Conservation (phyloP, 2,329 filamentous ascomycete genomes). For the Fusarium veterinarium region DNA sequence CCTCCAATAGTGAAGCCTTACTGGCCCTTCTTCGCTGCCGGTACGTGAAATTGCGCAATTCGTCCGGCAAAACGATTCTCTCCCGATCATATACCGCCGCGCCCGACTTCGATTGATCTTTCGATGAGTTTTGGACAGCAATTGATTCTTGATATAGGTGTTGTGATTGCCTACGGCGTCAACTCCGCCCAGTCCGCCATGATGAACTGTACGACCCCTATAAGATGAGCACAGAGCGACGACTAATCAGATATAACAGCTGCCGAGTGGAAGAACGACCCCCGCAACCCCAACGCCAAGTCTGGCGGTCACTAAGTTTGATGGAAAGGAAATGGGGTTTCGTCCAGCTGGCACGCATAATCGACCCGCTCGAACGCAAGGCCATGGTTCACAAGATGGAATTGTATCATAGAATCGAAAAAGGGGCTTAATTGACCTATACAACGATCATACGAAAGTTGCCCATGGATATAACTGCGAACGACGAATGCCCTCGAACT, state of each 20-base stretch:
- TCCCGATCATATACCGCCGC: conserved; percentile 12
- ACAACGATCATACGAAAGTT: conserved; percentile 33
- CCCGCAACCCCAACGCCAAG: conserved; percentile 79
- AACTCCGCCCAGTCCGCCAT: conserved; percentile 84
- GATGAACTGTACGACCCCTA: conserved; percentile 72
- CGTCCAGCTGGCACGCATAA: conserved; percentile 40
- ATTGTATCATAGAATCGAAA: conserved; percentile 58
- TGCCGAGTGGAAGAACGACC: conserved; percentile 97
- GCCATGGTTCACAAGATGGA: conserved; percentile 45
- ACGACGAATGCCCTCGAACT: neutral
- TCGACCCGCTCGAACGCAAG: conserved; percentile 44
- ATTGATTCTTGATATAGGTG: conserved; percentile 64
- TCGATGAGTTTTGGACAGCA: conserved; percentile 29
- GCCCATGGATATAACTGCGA: neutral
- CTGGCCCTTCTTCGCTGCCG: conserved; percentile 93
- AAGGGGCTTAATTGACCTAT: conserved; percentile 50
- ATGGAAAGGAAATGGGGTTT: conserved; percentile 39
- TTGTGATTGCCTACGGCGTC: conserved; percentile 90
- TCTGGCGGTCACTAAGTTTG: conserved; percentile 57
- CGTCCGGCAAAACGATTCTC: conserved; percentile 19
- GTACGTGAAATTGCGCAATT: conserved; percentile 68
- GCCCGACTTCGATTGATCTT: conserved; percentile 37
- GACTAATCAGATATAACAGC: conserved; percentile 63
- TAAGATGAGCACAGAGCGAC: conserved; percentile 17
- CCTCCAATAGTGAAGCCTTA: conserved; percentile 80